phyloP scores from a whole-genome alignment of 2,329 filamentous ascomycete genomes.

The Albophoma yamanashiensis region DNA sequence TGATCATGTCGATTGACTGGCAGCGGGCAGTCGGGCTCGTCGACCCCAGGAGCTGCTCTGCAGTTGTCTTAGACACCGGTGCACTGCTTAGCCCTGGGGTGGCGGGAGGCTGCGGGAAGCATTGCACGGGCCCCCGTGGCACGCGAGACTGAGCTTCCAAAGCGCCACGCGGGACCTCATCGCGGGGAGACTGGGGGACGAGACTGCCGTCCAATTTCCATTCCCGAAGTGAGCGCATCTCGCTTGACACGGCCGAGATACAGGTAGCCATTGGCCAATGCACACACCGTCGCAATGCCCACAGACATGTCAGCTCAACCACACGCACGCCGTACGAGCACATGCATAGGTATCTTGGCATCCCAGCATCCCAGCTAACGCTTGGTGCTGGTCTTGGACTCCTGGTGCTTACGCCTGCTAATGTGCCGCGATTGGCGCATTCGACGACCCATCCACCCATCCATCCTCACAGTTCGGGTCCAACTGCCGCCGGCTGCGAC shows the following conservation, averaged over 20 bases:
- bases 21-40: no score
- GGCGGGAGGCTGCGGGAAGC: background rate
- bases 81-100: background rate
- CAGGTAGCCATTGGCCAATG: background rate
- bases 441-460: background rate
- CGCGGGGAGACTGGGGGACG: background rate
- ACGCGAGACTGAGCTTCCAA: background rate
- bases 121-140: background rate
- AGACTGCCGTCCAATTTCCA: background rate
- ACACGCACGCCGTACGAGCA: background rate
- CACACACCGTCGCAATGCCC: background rate
- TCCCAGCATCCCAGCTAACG: background rate
- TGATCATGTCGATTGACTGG: no score
- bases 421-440: background rate
- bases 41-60: background rate
- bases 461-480: background rate
- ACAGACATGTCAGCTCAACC: background rate
- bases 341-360: background rate
- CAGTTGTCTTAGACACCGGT: background rate
- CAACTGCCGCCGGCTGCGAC: background rate
- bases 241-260: background rate
- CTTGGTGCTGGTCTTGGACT: background rate
- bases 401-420: background rate
- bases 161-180: background rate
- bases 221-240: background rate